phyloP scores from a whole-genome alignment of 179 eudicot species.

The Silene noctiflora region DNA sequence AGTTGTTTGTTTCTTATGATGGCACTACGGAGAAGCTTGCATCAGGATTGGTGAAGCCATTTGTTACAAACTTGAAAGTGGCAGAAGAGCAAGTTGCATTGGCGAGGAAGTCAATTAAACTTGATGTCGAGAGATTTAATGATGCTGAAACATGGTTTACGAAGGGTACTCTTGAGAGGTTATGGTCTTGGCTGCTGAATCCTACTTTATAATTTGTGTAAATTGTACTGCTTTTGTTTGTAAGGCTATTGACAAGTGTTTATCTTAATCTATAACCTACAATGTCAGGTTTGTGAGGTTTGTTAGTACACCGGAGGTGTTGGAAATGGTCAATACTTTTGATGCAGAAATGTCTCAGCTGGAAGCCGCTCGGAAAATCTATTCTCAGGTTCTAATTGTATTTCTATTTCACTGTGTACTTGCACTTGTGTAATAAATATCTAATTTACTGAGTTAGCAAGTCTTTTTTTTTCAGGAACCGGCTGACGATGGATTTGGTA shows the following conservation, averaged over 20 bases:
- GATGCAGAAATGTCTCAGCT: conserved; percentile 94
- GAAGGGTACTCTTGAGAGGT: conserved; percentile 97
- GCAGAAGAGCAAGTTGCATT: conserved; percentile 82
- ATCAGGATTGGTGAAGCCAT: conserved; percentile 83
- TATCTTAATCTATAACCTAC: conserved; percentile 7
- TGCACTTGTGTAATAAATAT: conserved; percentile 11
- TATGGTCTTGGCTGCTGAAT: conserved; percentile 16
- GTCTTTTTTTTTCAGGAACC: conserved; percentile 57
- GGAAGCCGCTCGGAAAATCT: conserved; percentile 90
- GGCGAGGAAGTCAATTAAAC: conserved; percentile 70
- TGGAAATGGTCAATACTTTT: conserved; percentile 72
- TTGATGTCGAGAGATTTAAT: conserved; percentile 56
- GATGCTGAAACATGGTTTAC: conserved; percentile 80
- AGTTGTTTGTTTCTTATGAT: conserved; percentile 75
- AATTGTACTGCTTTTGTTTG: background rate
- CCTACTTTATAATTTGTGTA: background rate
- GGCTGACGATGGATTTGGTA: conserved; percentile 45
- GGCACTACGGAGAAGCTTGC: conserved; percentile 86
- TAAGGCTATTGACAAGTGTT: background rate
- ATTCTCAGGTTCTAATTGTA: conserved; percentile 66
- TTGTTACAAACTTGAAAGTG: conserved; percentile 69
- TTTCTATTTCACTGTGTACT: conserved; percentile 1
- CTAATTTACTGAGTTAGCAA: conserved; percentile 14
- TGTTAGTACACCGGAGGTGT: conserved; percentile 87
- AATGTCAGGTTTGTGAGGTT: conserved; percentile 82